Percentiles rank a stretch among this genome's conserved stretches.
Conservation (phyloP, 2,329 filamentous ascomycete species). For the Phialophora expanda region DNA sequence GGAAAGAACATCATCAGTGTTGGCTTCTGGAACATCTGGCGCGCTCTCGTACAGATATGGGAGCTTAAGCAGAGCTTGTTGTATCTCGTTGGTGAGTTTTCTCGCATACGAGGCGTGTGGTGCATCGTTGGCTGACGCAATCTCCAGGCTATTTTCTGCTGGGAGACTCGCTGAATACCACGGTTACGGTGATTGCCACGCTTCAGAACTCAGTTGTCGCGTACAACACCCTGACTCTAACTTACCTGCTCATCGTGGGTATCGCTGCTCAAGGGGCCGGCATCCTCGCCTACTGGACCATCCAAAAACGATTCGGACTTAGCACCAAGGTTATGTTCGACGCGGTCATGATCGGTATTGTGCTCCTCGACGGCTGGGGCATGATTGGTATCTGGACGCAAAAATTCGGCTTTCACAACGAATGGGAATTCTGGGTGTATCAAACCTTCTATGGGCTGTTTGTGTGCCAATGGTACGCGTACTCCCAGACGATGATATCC, state of each 20-base stretch:
- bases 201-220: conserved; percentile 68
- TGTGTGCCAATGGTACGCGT: conserved; percentile 69
- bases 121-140: conserved; percentile 1
- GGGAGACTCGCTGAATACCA: conserved; percentile 73
- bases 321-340: conserved; percentile 73
- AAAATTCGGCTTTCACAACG: conserved; percentile 59
- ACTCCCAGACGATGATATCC: conserved; percentile 72
- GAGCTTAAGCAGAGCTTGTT: conserved; percentile 68
- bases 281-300: conserved; percentile 66
- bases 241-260: conserved; percentile 70
- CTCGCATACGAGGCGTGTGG: neutral
- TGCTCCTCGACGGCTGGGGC: conserved; percentile 64
- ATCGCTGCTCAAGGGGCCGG: conserved; percentile 67
- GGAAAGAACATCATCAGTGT: conserved; percentile 58
- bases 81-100: conserved; percentile 62
- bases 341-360: conserved; percentile 64
- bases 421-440: conserved; percentile 60
- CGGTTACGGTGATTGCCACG: conserved; percentile 69
- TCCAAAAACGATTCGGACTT: conserved; percentile 65
- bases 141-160: conserved; percentile 65
- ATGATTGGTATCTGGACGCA: conserved; percentile 65
- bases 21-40: conserved; percentile 66
- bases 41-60: conserved; percentile 66
- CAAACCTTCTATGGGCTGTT: conserved; percentile 67
- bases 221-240: conserved; percentile 68